Base-by-base conservation (phyloP, 1,284 basidiomycete species). In the Mycena sp. region DNA sequence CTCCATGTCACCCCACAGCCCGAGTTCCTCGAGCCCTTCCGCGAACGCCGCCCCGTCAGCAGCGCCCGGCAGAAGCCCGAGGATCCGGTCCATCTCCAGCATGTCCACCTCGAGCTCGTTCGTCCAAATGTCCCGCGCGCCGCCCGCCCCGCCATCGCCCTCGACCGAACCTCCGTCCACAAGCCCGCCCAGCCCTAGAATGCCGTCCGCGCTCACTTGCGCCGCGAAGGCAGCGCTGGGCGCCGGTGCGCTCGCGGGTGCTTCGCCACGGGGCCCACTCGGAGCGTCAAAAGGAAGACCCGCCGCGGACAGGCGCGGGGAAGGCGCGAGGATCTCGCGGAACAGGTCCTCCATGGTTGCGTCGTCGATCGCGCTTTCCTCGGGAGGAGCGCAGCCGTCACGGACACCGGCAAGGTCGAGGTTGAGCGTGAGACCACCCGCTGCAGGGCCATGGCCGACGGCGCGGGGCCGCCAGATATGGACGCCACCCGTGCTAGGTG, bases 401-500 rank as follows among this genome's bases (percentile, higher is more conserved):
- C 45, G 40, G 64, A 70, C 67, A 72, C 67, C 38, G 26, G 57
- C 14, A 57, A 64, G 62, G 26, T 38, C 67, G 65, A 70, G 69
- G 70, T 65, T 71, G 69, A 70, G 70, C 63, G 71, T 74, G 78
- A 84, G 79, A 80, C 87, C 89, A 91, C 91, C 92, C 91, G 92
- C 92, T 93, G 92, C 92, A 88, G 90, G 92, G 92, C 82, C 87
- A 86, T 83, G n/a, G n/a, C n/a, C 83, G 83, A 78, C 74, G 82
- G 74, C 74, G 79, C 76, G 80, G 78, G 32, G 51, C 79, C 76
- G 80, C 83, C 63, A 49, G 32, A 48, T 82, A 84, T 85, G 87
- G 83, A 88, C 92, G 85, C 92, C 92, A 94, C 89, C 92, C 92
- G 91, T 94, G 92, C 92, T 90, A 91, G 89, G 88, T 94, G 92